phyloP scores from a whole-genome alignment of 805 yeast genomes.

The Hanseniaspora opuntiae region DNA sequence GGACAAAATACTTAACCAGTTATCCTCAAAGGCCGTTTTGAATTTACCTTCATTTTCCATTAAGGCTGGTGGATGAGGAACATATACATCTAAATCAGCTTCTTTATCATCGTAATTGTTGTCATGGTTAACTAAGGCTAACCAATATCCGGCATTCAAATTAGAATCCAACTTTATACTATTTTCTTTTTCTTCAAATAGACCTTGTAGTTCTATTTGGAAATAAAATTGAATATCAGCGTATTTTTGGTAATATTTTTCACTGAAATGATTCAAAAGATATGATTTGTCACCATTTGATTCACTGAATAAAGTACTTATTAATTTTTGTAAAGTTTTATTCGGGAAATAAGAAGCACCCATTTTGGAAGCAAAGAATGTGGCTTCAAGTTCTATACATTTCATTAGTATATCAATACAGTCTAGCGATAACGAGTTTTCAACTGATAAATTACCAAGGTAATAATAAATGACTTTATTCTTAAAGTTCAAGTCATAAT shows the following conservation, averaged over 20 bases:
- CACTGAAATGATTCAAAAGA: slow-evolving; percentile 42
- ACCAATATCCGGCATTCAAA: slow-evolving; percentile 20
- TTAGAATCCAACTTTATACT: slow-evolving; percentile 23
- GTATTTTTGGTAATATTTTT: slow-evolving; percentile 38
- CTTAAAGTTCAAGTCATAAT: slow-evolving; percentile 41
- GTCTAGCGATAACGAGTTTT: slow-evolving; percentile 38
- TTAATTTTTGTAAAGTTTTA: slow-evolving; percentile 33
- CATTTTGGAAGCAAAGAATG: slow-evolving; percentile 35
- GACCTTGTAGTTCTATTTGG: slow-evolving; percentile 35
- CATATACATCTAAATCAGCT: slow-evolving; percentile 29
- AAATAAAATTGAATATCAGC: slow-evolving; percentile 75
- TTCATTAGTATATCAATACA: slow-evolving; percentile 44
- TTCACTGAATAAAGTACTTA: slow-evolving; percentile 28
- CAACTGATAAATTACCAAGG: slow-evolving; percentile 28
- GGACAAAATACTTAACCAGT: slow-evolving; percentile 47
- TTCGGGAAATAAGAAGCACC: slow-evolving; percentile 54
- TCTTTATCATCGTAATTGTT: slow-evolving; percentile 25
- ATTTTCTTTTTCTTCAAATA: slow-evolving; percentile 14
- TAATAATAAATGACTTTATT: slow-evolving; percentile 28
- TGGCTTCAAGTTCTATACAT: slow-evolving; percentile 43
- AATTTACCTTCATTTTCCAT: slow-evolving; percentile 33
- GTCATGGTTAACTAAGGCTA: slow-evolving; percentile 28
- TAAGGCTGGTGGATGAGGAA: slow-evolving; percentile 35
- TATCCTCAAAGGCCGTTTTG: slow-evolving; percentile 53
- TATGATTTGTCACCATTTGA: slow-evolving; percentile 34